Evolutionary conservation across 495 filamentous ascomycete species (phyloP), one percentile per base, ranked within the genome.

Genomic region (Corynascus novoguineensis): DNA sequence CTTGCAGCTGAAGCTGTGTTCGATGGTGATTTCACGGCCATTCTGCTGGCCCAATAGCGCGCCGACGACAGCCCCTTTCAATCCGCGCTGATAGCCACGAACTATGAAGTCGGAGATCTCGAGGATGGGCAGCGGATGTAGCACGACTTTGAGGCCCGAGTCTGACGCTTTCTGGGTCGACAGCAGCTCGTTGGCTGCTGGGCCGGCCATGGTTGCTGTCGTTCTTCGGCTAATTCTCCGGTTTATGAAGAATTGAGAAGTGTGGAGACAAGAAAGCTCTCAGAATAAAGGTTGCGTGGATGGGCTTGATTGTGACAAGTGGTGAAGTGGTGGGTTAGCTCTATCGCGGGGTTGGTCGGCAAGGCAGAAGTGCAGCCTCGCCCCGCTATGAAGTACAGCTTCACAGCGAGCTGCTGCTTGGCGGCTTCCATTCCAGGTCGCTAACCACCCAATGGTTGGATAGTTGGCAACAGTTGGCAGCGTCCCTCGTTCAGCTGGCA

Each of bases 91-190:
- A 14, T 84, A 88, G 72, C 93, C 91, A 50, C 93, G 83, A 40
- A 92, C 95, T 68, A 97, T 90, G 71, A 91, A 92, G 75, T 99
- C 93, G 50, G 92, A 96, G 58, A 99, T 92, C 19, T 88, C 95
- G 72, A 99, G 89, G 50, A 97, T 84, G 29, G 95, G 89, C 10
- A 99, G 85, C 40, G 93, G 93, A 66, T 99, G 93, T 5, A 99
- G 84, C 62, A 90, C 86, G 28, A 92, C 84, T 61, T 88, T 83
- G 17, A 95, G 83, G 22, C 87, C 85, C 14, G 88, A 89, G 55
- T 91, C 88, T 10, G 87, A 82, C 64, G 86, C 71, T 60, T 76
- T 75, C 57, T 79, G 76, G 10, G 71, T 69, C 9, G 79, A 82
- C 21, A 81, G 60, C 56, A 68, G 56, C 44, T 62, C 52, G 61